phyloP scores from a whole-genome alignment of 2,329 filamentous ascomycete species.

The Ilyonectria destructans region DNA sequence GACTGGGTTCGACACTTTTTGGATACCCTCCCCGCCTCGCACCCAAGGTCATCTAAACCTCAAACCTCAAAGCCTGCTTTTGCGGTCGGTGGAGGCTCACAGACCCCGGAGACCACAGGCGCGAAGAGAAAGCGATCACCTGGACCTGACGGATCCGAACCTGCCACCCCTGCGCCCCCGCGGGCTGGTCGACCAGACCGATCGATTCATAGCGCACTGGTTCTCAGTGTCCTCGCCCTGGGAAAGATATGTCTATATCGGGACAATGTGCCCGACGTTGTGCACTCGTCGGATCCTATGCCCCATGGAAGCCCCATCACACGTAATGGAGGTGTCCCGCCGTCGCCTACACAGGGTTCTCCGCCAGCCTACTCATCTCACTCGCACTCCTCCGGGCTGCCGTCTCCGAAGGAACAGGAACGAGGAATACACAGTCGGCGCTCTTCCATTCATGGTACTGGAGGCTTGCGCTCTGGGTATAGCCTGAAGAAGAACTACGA shows the following conservation, averaged over 20 bases:
- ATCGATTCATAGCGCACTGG: slow-evolving; percentile 85
- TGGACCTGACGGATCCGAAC: slow-evolving; percentile 54
- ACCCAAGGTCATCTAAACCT: slow-evolving; percentile 48
- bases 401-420: slow-evolving; percentile 69
- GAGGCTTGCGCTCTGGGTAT: slow-evolving; percentile 48
- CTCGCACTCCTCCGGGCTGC: slow-evolving; percentile 66
- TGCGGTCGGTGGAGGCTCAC: slow-evolving; percentile 50
- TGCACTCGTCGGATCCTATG: slow-evolving; percentile 56
- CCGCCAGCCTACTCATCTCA: slow-evolving; percentile 64
- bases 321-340: slow-evolving; percentile 66
- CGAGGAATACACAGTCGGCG: slow-evolving; percentile 64
- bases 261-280: slow-evolving; percentile 71
- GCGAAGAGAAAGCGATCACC: slow-evolving; percentile 73
- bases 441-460: slow-evolving; percentile 65
- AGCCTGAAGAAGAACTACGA: slow-evolving; percentile 78
- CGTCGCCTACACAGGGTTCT: slow-evolving; percentile 71
- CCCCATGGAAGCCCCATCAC: slow-evolving; percentile 57
- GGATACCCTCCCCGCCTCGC: slow-evolving; percentile 60
- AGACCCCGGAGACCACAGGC: slow-evolving; percentile 52
- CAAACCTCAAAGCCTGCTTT: slow-evolving; percentile 53
- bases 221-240: slow-evolving; percentile 87
- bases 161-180: slow-evolving; percentile 49
- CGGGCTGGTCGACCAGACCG: slow-evolving; percentile 71
- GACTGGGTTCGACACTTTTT: slow-evolving; percentile 70
- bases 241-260: slow-evolving; percentile 83